Evolutionary conservation across 352 stramenopile genomes (phyloP).

Genomic region (Halophytophthora batemanensis): DNA sequence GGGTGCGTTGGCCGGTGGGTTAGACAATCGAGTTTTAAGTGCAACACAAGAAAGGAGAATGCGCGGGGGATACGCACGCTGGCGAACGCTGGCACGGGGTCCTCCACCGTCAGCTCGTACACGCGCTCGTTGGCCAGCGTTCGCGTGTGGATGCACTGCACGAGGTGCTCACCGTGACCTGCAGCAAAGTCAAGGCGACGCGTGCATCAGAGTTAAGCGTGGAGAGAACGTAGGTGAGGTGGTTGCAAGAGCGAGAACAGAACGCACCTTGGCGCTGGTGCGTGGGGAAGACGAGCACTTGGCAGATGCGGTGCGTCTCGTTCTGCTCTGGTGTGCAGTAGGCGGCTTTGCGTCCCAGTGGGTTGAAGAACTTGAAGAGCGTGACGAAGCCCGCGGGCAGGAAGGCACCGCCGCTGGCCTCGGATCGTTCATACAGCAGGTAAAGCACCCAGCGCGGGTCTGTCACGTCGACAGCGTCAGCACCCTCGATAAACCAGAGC

Average conservation of each 20-base stretch:
- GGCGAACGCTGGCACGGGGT: constrained; percentile 76
- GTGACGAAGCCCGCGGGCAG: constrained; percentile 68
- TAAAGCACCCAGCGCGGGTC: constrained; percentile 81
- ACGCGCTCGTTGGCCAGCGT: constrained; percentile 50
- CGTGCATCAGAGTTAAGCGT: too few species aligned
- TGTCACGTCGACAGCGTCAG: constrained; percentile 65
- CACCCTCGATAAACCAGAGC: constrained; percentile 87
- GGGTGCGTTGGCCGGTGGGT: not conserved
- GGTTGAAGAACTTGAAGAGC: constrained; percentile 83
- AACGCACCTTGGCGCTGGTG: constrained; percentile 71
- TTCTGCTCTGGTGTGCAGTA: constrained; percentile 39
- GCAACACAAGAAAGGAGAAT: not conserved
- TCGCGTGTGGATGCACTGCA: constrained; percentile 60
- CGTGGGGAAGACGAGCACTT: constrained; percentile 73
- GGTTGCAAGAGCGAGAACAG: not conserved
- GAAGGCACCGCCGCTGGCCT: constrained; percentile 15
- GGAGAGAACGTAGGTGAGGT: too few species aligned
- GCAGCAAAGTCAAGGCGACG: constrained; percentile 1
- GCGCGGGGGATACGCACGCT: constrained; percentile 27
- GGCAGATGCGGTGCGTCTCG: constrained; percentile 80
- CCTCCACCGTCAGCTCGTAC: constrained; percentile 84
- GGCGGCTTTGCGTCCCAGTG: constrained; percentile 49
- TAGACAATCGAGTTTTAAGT: not conserved
- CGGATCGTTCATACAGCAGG: constrained; percentile 58
- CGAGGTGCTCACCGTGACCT: constrained; percentile 74